phyloP scores from a whole-genome alignment of 208 protist genomes.

The Crithidia expoeki region DNA sequence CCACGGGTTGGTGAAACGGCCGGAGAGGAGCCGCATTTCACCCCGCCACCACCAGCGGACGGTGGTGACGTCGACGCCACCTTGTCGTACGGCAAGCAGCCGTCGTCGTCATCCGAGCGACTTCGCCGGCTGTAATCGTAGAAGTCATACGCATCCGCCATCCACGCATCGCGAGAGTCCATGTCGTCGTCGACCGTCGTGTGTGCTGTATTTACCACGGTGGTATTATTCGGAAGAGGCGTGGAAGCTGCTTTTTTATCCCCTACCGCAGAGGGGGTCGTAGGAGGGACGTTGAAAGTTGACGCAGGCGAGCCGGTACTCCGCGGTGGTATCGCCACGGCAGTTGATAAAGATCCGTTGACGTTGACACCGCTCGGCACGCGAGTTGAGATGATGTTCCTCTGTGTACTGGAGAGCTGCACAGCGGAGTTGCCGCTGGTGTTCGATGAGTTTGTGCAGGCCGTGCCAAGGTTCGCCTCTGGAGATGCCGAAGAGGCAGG shows the following conservation, averaged over 20 bases:
- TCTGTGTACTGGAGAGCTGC: background rate
- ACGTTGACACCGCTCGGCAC: background rate
- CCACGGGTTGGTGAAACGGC: background rate
- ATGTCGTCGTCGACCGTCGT: background rate
- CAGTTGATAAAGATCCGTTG: too few relatives aligned
- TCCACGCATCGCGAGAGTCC: conserved; percentile 12
- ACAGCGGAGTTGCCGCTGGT: background rate
- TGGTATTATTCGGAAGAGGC: background rate
- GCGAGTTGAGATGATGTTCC: background rate
- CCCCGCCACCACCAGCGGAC: background rate
- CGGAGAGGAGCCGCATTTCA: background rate
- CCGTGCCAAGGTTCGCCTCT: background rate
- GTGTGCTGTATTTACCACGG: background rate
- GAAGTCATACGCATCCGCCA: conserved; percentile 20
- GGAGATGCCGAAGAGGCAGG: background rate
- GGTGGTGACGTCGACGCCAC: background rate
- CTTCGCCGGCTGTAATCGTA: conserved; percentile 14
- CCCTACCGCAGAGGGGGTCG: background rate
- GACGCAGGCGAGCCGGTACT: background rate
- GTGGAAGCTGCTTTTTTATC: background rate
- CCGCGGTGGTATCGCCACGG: background rate
- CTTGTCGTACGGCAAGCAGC: background rate
- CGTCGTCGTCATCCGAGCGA: conserved; percentile 12
- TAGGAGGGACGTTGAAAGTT: background rate
- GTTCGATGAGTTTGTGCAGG: background rate